Evolutionary conservation across 1,139 yeast species (phyloP).

Genomic region (Geotrichum fermentans): DNA sequence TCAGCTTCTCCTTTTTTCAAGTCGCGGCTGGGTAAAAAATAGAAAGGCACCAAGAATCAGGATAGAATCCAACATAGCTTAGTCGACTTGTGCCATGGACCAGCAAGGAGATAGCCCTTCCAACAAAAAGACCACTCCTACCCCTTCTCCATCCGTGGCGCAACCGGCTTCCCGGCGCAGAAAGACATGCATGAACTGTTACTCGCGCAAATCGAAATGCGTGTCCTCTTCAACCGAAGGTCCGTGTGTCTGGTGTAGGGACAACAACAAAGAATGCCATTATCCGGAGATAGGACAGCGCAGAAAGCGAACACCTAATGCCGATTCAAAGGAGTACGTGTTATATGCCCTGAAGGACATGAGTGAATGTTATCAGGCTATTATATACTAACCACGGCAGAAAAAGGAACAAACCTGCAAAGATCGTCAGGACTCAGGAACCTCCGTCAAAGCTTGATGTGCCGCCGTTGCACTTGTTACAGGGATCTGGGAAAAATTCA

Average conservation of each 20-base stretch:
- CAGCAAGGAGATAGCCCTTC: no score
- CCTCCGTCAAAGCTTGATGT: conserved; percentile 8
- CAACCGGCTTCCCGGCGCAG: no score
- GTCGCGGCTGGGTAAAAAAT: no score
- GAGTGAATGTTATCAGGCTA: no score
- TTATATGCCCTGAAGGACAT: no score
- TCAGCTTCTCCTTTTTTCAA: no score
- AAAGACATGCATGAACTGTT: conserved; percentile 10
- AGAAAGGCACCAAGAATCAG: no score
- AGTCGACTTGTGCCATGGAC: no score
- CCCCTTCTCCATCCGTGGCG: no score
- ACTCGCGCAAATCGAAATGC: conserved; percentile 1
- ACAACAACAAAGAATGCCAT: neutral
- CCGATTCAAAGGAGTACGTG: neutral
- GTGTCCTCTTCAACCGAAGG: neutral
- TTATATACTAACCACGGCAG: neutral
- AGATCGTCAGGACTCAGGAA: neutral
- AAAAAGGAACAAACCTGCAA: neutral
- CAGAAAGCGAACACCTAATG: conserved; percentile 1
- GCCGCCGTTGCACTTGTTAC: conserved; percentile 11
- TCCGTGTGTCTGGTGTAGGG: neutral
- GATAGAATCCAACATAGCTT: no score
- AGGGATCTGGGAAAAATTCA: conserved; percentile 2
- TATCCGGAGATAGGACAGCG: neutral
- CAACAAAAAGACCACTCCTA: no score